These are phyloP conservation scores for Hypoxylon sp. DNA, from an alignment of 2,329 filamentous ascomycete genomes.

Conservation along the genomic window DNA sequence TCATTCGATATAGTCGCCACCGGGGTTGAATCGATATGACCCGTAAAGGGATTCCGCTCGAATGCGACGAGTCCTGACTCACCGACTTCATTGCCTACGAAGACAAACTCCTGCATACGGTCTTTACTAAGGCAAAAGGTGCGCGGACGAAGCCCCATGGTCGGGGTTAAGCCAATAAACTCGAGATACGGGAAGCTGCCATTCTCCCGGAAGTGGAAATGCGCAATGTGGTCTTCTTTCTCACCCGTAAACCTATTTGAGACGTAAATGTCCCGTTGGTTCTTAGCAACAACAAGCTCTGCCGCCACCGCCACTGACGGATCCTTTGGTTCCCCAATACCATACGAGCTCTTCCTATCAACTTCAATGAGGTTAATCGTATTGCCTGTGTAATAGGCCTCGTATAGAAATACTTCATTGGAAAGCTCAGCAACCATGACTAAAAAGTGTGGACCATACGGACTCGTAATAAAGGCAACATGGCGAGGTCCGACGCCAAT, in stretches of 20 bases:
- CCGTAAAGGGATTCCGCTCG: neutral
- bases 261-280: conserved; percentile 64
- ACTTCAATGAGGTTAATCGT: neutral
- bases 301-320: conserved; percentile 56
- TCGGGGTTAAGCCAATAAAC: neutral
- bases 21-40: neutral
- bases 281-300: conserved; percentile 60
- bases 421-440: neutral
- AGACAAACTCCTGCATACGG: neutral
- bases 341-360: neutral
- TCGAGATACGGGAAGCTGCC: neutral
- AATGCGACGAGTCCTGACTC: conserved; percentile 1
- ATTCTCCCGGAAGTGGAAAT: neutral
- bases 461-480: neutral
- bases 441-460: neutral
- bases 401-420: neutral
- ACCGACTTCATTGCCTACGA: neutral
- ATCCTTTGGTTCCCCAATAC: too few relatives aligned
- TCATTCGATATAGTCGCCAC: neutral
- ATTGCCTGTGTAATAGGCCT: neutral
- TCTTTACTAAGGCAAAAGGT: neutral
- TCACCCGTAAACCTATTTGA: conserved; percentile 65
- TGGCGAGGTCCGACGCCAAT: neutral
- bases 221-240: conserved; percentile 61
- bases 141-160: neutral